Conservation (phyloP, 106 monocot species). For the Dioscorea alata region DNA sequence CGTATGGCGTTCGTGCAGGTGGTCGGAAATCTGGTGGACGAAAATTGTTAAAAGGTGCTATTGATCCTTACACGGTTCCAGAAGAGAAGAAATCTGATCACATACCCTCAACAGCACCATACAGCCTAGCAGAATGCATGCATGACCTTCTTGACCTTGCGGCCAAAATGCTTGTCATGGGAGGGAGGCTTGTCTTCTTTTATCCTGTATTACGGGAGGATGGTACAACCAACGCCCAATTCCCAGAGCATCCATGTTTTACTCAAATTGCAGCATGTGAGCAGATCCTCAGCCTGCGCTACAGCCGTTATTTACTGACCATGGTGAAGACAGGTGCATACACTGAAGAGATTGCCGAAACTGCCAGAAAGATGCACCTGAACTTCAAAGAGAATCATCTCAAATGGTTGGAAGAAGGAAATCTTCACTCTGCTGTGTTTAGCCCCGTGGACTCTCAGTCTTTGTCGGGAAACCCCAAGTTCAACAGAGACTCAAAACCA, state of each 20-base stretch:
- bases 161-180: conserved; percentile 82
- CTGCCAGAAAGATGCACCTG: conserved; percentile 45
- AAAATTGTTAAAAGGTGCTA: conserved; percentile 68
- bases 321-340: conserved; percentile 82
- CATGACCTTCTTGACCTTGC: conserved; percentile 87
- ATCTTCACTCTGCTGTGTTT: conserved; percentile 82
- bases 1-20: conserved; percentile 96
- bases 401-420: conserved; percentile 94
- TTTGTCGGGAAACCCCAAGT: conserved; percentile 21
- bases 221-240: conserved; percentile 21
- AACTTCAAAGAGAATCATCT: conserved; percentile 93
- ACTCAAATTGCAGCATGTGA: conserved; percentile 54
- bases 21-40: conserved; percentile 96
- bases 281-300: conserved; percentile 85
- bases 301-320: conserved; percentile 79
- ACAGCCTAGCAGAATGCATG: conserved; percentile 80
- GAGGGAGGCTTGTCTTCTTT: conserved; percentile 90
- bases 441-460: conserved; percentile 34
- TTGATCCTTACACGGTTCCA: conserved; percentile 83
- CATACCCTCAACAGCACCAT: conserved; percentile 95
- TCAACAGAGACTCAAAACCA: conserved; percentile 77
- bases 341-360: conserved; percentile 49
- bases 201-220: conserved; percentile 84
- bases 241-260: conserved; percentile 92
- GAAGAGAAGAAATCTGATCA: conserved; percentile 77